Evolutionary conservation across 2,329 filamentous ascomycete species (phyloP).

Genomic region (Diaporthe nobilis): DNA sequence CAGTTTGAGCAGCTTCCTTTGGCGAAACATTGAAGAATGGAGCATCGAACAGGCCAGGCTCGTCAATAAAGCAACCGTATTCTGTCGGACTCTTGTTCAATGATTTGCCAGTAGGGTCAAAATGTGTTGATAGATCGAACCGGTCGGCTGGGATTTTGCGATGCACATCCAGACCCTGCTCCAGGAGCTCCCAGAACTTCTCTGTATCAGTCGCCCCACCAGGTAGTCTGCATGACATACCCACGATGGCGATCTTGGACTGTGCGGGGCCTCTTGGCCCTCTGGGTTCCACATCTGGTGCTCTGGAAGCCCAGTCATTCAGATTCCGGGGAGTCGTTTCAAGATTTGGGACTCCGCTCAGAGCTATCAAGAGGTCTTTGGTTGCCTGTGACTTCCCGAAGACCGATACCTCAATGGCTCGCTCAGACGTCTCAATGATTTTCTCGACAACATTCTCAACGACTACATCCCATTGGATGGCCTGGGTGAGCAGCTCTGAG

Average conservation of each 20-base stretch:
- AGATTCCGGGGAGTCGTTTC: neutral
- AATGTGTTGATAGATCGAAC: conserved; percentile 42
- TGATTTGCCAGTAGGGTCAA: conserved; percentile 41
- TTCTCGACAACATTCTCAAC: conserved; percentile 40
- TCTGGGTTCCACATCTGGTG: neutral
- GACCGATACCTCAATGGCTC: neutral
- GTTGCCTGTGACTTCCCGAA: neutral
- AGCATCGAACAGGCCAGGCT: conserved; percentile 35
- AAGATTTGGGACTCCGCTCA: neutral
- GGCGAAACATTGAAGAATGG: conserved; percentile 40
- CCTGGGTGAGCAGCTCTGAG: conserved; percentile 49
- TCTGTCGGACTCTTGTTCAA: conserved; percentile 75
- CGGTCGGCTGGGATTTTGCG: conserved; percentile 2
- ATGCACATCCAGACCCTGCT: conserved; percentile 47
- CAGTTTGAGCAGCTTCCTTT: conserved; percentile 25
- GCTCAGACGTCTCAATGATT: neutral
- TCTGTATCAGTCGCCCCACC: neutral
- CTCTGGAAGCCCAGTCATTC: neutral
- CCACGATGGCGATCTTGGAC: conserved; percentile 14
- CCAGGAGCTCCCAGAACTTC: conserved; percentile 19
- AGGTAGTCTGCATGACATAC: neutral
- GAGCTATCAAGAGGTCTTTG: neutral
- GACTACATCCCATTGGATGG: conserved; percentile 50
- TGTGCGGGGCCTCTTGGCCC: neutral
- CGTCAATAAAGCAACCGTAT: conserved; percentile 23